Percentiles rank a stretch among this genome's conserved stretches.
Evolutionary conservation across 768 basidiomycete species (phyloP).

Genomic region (Trametes villosa): DNA sequence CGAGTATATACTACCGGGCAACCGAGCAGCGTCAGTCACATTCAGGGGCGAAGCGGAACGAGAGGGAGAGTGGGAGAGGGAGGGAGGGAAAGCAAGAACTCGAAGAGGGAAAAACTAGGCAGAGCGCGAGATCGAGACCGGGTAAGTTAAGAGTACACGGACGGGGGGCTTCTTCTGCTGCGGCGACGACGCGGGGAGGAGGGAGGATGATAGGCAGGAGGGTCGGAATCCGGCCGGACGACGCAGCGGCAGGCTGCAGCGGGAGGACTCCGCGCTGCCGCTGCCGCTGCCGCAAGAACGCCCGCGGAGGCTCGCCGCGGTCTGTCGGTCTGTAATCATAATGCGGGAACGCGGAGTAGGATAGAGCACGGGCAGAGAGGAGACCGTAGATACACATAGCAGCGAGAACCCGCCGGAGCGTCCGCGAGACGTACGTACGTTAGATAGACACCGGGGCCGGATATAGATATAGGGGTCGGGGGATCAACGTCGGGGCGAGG

Average conservation of each 20-base stretch:
- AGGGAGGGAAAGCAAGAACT: too few species aligned
- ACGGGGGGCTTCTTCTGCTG: background rate
- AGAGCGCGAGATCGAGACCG: conserved; percentile 5
- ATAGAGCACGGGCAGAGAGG: background rate
- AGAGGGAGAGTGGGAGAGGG: background rate
- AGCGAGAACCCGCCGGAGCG: conserved; percentile 19
- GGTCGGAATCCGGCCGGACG: too few species aligned
- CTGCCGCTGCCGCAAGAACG: too few species aligned
- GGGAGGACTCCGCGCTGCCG: too few species aligned
- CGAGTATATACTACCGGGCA: background rate
- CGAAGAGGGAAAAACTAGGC: background rate
- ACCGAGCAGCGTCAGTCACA: background rate
- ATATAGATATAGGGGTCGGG: conserved; percentile 20
- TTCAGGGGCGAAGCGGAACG: background rate
- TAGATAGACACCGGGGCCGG: conserved; percentile 16
- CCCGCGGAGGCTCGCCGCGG: too few species aligned
- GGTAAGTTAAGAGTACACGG: conserved; percentile 7
- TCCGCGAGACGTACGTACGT: conserved; percentile 19
- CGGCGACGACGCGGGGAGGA: background rate
- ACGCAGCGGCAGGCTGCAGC: too few species aligned
- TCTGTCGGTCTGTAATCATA: too few species aligned
- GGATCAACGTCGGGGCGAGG: background rate
- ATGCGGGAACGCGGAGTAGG: background rate
- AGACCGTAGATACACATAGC: conserved; percentile 15
- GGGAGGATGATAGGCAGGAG: background rate